Base-by-base conservation (phyloP, 2,329 filamentous ascomycete species). In the Thielaviopsis populi region DNA sequence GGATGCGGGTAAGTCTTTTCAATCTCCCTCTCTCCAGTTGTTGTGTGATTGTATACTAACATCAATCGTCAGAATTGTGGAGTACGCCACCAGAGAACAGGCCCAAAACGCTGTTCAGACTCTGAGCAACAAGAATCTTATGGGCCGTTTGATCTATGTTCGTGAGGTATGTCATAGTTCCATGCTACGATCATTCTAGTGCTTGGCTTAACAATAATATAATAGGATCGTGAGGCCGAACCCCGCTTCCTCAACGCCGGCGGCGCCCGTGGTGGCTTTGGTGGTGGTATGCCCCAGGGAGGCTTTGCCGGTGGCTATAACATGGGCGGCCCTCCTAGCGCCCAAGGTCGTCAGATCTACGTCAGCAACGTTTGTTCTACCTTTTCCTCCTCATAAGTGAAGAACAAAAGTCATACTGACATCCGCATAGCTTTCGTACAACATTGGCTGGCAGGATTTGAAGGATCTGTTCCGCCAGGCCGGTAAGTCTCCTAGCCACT, bases 1-100 rank as follows among this genome's bases (percentile, higher is more conserved):
- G 92, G 94, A 91, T 99, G 92, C 92, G 94, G 94, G 91, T 96
- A 86, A 86, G 91, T 84, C 48, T 46, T 41, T 50, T 54, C 30
- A 17, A 30, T 42, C 33, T 42, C 33, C n/a, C 24, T 22, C n/a
- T 48, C 7, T 30, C 30, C 50, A 48, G 17, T 61, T 42, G 37
- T 22, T 33, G 27, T 50, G 24, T 37, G 24, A 37, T 27, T 41
- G 37, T n/a, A 15, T 60, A 53, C 63, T 59, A 63, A 63, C 61
- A 50, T 27, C 11, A 33, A 42, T 27, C 19, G 33, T 2, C 41
- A 96, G 91, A 81, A 99, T 99, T 89, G 94, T 99, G 87, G 94
- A 99, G 87, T 99, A 99, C 86, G 91, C 91, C 76, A 96, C 92
- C 72, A 89, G 91, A 85, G 94, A 99, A 74, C 91, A 99, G 87